A percentile compares a stretch with the other conserved stretches of the same genome.
Evolutionary conservation across 441 rosid species (phyloP).

Genomic region (Brassica hybrid): DNA sequence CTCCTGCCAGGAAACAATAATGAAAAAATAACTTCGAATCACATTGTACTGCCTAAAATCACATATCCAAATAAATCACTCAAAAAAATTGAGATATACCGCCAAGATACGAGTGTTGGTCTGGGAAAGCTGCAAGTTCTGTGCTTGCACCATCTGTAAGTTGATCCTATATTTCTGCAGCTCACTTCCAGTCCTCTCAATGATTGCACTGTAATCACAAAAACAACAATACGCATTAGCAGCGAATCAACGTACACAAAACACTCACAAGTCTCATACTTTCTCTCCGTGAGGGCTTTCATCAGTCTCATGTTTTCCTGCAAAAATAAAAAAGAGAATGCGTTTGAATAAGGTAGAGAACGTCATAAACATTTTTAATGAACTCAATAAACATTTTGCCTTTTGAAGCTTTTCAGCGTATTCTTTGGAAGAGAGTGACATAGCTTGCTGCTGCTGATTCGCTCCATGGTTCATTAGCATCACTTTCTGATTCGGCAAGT

Average conservation of each 20-base stretch:
- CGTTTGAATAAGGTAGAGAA: not conserved
- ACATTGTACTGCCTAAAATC: conserved; percentile 10
- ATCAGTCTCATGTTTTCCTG: conserved; percentile 67
- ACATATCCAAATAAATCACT: conserved; percentile 24
- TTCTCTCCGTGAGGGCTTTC: conserved; percentile 58
- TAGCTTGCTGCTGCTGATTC: conserved; percentile 39
- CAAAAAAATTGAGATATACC: conserved; percentile 46
- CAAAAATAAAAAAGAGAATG: conserved; percentile 11
- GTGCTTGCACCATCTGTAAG: conserved; percentile 61
- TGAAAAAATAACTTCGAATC: not conserved
- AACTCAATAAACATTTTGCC: conserved; percentile 36
- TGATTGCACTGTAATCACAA: conserved; percentile 53
- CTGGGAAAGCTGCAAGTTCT: conserved; percentile 66
- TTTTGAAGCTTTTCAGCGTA: conserved; percentile 54
- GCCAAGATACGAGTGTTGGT: conserved; percentile 62
- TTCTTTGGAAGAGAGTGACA: conserved; percentile 38
- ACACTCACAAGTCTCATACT: conserved; percentile 44
- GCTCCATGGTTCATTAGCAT: conserved; percentile 38
- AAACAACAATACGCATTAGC: conserved; percentile 24
- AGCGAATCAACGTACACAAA: conserved; percentile 23
- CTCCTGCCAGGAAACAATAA: conserved; percentile 50
- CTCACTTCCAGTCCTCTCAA: conserved; percentile 52
- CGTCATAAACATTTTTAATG: too few relatives aligned
- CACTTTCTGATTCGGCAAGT: conserved; percentile 45
- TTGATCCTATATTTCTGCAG: conserved; percentile 57